phyloP scores from a whole-genome alignment of 2,329 filamentous ascomycete species.

The Aspergillus hiratsukae region DNA sequence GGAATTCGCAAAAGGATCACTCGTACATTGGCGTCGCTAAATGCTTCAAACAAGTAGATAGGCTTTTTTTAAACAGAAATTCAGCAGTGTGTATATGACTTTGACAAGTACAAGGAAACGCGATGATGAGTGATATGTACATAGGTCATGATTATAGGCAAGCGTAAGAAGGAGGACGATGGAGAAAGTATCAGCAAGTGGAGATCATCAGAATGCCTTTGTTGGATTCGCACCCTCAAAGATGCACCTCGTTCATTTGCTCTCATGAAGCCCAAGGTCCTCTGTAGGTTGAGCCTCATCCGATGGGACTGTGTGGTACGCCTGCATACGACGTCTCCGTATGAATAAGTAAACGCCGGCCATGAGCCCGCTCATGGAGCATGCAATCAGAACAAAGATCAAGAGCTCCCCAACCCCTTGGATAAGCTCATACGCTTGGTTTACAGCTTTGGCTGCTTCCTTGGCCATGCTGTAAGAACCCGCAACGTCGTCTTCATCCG shows the following conservation, averaged over 20 bases:
- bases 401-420: slow-evolving; percentile 26
- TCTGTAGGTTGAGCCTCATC: slow-evolving; percentile 25
- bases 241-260: neutral
- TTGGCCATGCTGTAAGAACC: slow-evolving; percentile 11
- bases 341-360: slow-evolving; percentile 18
- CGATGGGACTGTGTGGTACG: slow-evolving; percentile 27
- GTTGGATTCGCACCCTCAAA: neutral
- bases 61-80: neutral
- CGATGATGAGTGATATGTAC: neutral
- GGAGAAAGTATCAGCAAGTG: neutral
- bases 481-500: slow-evolving; percentile 12
- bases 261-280: slow-evolving; percentile 1
- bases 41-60: neutral
- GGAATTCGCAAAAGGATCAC: neutral
- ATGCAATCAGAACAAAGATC: slow-evolving; percentile 24
- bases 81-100: neutral
- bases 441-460: slow-evolving; percentile 24
- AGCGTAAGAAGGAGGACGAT: neutral
- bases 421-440: slow-evolving; percentile 29
- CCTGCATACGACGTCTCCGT: slow-evolving; percentile 18
- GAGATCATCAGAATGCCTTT: neutral
- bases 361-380: slow-evolving; percentile 21
- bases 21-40: neutral
- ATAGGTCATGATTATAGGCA: neutral
- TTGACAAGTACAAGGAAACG: neutral